A percentile compares a stretch with the other conserved stretches of the same genome.
phyloP scores from a whole-genome alignment of 2,329 filamentous ascomycete genomes.

The Phoma sp. region DNA sequence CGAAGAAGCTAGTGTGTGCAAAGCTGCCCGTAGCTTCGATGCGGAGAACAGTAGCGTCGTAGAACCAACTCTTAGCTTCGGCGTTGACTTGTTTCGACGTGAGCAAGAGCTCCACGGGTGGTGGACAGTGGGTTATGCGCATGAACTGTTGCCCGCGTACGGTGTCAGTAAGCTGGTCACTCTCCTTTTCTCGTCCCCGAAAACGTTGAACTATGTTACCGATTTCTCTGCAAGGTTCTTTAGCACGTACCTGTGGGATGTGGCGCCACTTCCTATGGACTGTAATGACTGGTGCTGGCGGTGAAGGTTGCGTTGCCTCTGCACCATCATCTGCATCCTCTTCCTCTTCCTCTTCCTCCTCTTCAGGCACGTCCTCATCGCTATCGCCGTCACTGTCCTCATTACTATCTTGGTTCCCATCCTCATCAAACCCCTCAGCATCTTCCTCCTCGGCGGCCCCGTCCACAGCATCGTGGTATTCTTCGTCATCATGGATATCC shows the following conservation, averaged over 20 bases:
- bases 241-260: slow-evolving; percentile 28
- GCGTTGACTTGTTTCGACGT: slow-evolving; percentile 37
- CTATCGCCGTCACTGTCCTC: slow-evolving; percentile 10
- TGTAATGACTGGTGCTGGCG: slow-evolving; percentile 20
- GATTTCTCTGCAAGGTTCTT: too few species aligned
- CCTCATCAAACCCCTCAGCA: slow-evolving; percentile 5
- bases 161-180: slow-evolving; percentile 6
- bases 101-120: slow-evolving; percentile 39
- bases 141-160: slow-evolving; percentile 31
- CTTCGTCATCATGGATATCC: too few species aligned
- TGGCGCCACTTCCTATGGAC: slow-evolving; percentile 42
- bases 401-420: slow-evolving; percentile 2
- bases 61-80: slow-evolving; percentile 45
- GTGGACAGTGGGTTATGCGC: slow-evolving; percentile 39
- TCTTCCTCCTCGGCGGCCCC: slow-evolving; percentile 8
- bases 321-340: slow-evolving; percentile 1
- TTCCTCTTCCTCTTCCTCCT: slow-evolving; percentile 7
- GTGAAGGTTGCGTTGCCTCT: slow-evolving; percentile 5
- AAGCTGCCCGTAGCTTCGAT: slow-evolving; percentile 46
- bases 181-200: neutral
- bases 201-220: too few species aligned
- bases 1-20: slow-evolving; percentile 43
- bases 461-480: neutral
- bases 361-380: too few species aligned
- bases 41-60: slow-evolving; percentile 37